Base-by-base conservation (phyloP, 345 rosid species). In the Lumnitzera racemosa region DNA sequence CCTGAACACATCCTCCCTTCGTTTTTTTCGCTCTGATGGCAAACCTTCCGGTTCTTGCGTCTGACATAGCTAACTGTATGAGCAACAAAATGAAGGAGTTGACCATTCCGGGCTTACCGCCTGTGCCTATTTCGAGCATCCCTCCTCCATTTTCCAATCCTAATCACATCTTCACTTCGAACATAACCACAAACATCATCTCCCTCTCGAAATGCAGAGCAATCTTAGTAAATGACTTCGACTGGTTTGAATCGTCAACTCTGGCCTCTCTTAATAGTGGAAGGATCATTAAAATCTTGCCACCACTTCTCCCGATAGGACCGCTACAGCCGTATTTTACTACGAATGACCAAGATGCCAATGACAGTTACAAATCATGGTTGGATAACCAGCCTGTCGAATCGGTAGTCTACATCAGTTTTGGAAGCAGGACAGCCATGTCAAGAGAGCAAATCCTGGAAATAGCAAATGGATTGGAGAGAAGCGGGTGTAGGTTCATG, bases 341-440 rank as follows among this genome's bases (percentile, higher is more conserved):
- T 4, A 73, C 67, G 55, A 67, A 48, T 25, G 24, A 29, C 14
- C 60, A 25, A 5, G 14, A 8, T 20, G 41, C 23, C 14, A 66
- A 65, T 24, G 36, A 43, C 10, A 61, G 23, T 13, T 17, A 11
- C 48, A 12, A 47, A 57, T 48, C 52, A 12, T 78, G 88, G 89
- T 76, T 76, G 2, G 74, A 78, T 15, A 52, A 51, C 10, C 78
- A 80, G 69, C 67, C 57, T 5, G 53, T 41, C 10, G 53, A 63
- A 2, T 83, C 83, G 0, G 83, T 76, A 4, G 53, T 80, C 36
- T 81, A 70, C 24, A 72, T 80, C 12, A 60, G 76, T 61, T 80
- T 80, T 52, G 85, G 86, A 17, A 83, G 85, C 61, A 72, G 76
- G 51, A 60, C 68, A 11, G 58, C 79, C 49, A 46, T 74, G 71